Evolutionary conservation across 139 green algal genomes (phyloP).

Genomic region (Haematococcus lacustris): DNA sequence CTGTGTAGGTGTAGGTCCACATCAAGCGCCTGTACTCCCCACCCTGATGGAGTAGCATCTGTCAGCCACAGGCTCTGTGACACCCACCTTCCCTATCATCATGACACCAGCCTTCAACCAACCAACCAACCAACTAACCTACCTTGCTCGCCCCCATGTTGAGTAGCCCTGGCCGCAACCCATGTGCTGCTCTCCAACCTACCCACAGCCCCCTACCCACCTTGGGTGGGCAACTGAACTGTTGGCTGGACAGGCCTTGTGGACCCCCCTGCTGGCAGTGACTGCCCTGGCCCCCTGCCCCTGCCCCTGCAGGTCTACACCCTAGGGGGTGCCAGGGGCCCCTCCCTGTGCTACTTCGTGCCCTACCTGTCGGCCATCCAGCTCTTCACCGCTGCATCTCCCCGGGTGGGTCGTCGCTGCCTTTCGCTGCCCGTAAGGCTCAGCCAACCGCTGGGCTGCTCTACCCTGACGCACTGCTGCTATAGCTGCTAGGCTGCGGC

Average conservation of each 20-base stretch:
- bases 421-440: no score
- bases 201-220: background rate
- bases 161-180: background rate
- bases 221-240: background rate
- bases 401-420: background rate
- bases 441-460: no score
- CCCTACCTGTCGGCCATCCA: constrained; percentile 73
- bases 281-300: background rate
- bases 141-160: background rate
- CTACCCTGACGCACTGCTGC: no score
- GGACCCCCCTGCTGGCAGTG: background rate
- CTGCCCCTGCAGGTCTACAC: constrained; percentile 21
- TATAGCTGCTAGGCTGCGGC: no score
- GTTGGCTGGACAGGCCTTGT: background rate
- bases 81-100: background rate
- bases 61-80: background rate
- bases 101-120: background rate
- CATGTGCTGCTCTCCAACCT: background rate
- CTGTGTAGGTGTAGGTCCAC: background rate
- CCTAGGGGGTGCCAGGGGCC: constrained; percentile 44
- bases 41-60: background rate
- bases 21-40: background rate
- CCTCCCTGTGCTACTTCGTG: constrained; percentile 63
- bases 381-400: constrained; percentile 45
- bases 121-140: background rate